Evolutionary conservation across 805 yeast species (phyloP), one percentile per base, ranked within the genome.

Genomic region (Candida patagonica): DNA sequence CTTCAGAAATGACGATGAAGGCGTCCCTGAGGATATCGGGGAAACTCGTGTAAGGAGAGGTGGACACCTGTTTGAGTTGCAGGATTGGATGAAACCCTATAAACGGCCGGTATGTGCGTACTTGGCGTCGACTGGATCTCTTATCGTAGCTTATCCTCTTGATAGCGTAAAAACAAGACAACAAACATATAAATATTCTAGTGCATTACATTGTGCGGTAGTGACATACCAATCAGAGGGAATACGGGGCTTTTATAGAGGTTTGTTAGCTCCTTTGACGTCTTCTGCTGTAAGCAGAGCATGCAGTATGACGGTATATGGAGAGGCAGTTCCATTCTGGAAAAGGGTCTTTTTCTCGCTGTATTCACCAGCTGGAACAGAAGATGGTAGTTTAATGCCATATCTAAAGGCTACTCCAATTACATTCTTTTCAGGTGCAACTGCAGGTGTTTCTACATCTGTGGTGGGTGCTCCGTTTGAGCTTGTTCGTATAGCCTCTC

Each of bases 81-180:
- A 50, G 13, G 31, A 32, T 13, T 27, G 20, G 25, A 34, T 48
- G 16, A 21, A 30, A 20, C 53, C 53, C 16, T 77, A 71, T 60
- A 64, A 74, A 42, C 67, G 77, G 1, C 70, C 80, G 7, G 58
- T 77, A 2, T 53, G 81, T 38, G 83, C 92, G 0, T 80, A 77
- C 48, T 59, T 74, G 0, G 65, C 88, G 2, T 78, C 87, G 0
- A 57, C 80, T 31, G 57, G 71, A 9, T 70, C 87, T 15, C 79
- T 87, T 1, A 64, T 74, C 2, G 69, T 77, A n/a, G 94, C 92
- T 15, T 85, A 78, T 52, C 95, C 95, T 0, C 59, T 85, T 37
- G 95, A 85, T 55, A 80, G 92, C n/a, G 67, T 86, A 43, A 85
- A 85, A 57, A 86, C 94, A 0, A 66, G 95, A 44, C 78, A 82